Conservation (phyloP, 2,329 filamentous ascomycete species). For the Penicillium janthinellum region DNA sequence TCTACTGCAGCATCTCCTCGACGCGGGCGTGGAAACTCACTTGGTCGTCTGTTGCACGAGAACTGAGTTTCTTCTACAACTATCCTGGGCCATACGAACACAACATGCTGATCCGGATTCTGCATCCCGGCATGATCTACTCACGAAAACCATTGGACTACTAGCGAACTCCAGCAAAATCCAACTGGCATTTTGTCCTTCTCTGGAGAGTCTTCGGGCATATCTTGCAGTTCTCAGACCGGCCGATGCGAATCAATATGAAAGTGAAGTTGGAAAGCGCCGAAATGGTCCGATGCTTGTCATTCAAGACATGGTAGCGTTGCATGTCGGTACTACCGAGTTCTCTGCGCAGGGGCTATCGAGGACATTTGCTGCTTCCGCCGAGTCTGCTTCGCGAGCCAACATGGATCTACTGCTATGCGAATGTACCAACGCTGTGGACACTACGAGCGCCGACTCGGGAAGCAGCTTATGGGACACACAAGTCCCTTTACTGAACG, state of each 20-base stretch:
- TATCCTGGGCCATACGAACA: constrained; percentile 53
- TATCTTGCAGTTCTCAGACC: constrained; percentile 62
- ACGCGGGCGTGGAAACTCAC: constrained; percentile 58
- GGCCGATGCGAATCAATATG: not conserved
- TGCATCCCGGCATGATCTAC: constrained; percentile 46
- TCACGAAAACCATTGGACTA: constrained; percentile 68
- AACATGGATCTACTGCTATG: constrained; percentile 41
- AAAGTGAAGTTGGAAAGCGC: not conserved
- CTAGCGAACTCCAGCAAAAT: constrained; percentile 70
- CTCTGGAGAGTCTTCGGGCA: constrained; percentile 74
- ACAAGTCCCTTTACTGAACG: constrained; percentile 64
- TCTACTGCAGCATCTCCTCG: constrained; percentile 66
- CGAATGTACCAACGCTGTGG: constrained; percentile 42
- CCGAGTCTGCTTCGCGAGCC: constrained; percentile 39
- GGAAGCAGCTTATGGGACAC: constrained; percentile 49
- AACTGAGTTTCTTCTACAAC: constrained; percentile 63
- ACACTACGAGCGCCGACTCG: constrained; percentile 32
- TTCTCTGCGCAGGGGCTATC: constrained; percentile 53
- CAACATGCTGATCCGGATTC: constrained; percentile 20
- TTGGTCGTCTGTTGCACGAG: constrained; percentile 71
- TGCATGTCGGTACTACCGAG: constrained; percentile 48
- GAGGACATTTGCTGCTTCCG: constrained; percentile 44
- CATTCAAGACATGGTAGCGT: constrained; percentile 44
- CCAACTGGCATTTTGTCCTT: constrained; percentile 71
- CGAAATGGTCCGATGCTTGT: constrained; percentile 31